A percentile compares a stretch with the other conserved stretches of the same genome.
phyloP scores from a whole-genome alignment of 148 eudicot genomes.

The Agrostemma githago region DNA sequence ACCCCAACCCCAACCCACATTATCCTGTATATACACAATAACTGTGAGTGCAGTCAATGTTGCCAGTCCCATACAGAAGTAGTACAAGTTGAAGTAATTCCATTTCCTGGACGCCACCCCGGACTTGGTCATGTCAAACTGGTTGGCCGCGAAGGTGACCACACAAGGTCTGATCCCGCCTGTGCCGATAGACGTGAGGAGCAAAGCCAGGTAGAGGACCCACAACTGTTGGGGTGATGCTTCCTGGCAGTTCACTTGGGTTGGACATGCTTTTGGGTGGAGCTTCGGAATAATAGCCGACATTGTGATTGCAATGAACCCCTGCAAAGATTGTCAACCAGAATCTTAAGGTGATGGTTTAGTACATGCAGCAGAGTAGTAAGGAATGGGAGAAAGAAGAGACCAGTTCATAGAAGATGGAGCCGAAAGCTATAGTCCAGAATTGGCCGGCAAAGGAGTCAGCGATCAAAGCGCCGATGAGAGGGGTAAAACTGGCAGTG shows the following conservation, averaged over 20 bases:
- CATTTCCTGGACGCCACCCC: slow-evolving; percentile 58
- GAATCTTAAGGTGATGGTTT: not conserved
- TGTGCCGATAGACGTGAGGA: slow-evolving; percentile 65
- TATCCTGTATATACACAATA: slow-evolving; percentile 49
- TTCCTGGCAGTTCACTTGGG: slow-evolving; percentile 40
- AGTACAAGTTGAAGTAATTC: slow-evolving; percentile 52
- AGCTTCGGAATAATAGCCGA: slow-evolving; percentile 29
- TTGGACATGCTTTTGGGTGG: slow-evolving; percentile 29
- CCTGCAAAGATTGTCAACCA: slow-evolving; percentile 16
- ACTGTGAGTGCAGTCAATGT: slow-evolving; percentile 38
- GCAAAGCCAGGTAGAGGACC: slow-evolving; percentile 63
- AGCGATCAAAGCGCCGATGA: slow-evolving; percentile 71
- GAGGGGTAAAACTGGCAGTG: slow-evolving; percentile 64
- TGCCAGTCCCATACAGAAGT: slow-evolving; percentile 34
- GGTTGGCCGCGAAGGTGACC: slow-evolving; percentile 83
- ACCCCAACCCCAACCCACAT: slow-evolving; percentile 54
- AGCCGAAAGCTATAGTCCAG: slow-evolving; percentile 68
- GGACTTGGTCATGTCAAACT: slow-evolving; percentile 59
- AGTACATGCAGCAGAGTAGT: not conserved
- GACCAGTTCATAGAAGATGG: slow-evolving; percentile 64
- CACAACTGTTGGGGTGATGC: slow-evolving; percentile 53
- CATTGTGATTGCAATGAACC: slow-evolving; percentile 24
- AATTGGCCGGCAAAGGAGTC: slow-evolving; percentile 79
- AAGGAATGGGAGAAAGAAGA: not conserved
- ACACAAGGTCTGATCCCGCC: slow-evolving; percentile 88